These are phyloP conservation scores for Viridothelium virens DNA, from an alignment of 495 filamentous ascomycete genomes.

Conservation along the genomic window DNA sequence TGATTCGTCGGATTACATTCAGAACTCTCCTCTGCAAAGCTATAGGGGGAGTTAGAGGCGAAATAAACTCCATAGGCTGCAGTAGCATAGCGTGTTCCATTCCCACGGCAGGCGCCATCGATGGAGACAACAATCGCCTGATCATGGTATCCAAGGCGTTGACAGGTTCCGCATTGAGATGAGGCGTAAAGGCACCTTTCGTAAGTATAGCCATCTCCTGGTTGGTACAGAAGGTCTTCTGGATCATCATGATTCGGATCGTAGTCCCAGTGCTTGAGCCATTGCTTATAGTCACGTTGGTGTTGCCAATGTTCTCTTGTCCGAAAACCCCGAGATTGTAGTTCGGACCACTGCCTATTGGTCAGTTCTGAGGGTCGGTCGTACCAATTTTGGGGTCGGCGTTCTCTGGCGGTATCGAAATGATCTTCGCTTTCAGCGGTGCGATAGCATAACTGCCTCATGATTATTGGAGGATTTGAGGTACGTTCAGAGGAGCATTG, in stretches of 20 bases:
- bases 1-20: background rate
- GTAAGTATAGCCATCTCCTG: background rate
- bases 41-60: background rate
- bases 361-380: background rate
- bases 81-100: background rate
- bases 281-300: background rate
- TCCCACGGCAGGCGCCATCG: slow-evolving; percentile 12
- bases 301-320: background rate
- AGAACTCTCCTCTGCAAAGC: background rate
- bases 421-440: background rate
- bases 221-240: background rate
- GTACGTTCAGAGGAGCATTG: no score
- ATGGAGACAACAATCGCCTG: slow-evolving; percentile 12
- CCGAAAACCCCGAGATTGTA: background rate
- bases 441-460: no score
- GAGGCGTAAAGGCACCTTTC: background rate
- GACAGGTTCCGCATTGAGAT: background rate
- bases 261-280: background rate
- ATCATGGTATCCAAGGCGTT: background rate
- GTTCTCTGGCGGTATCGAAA: background rate
- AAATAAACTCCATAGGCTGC: slow-evolving; percentile 13
- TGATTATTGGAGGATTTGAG: no score
- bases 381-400: background rate
- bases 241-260: background rate
- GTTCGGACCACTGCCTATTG: background rate